Percentiles rank a stretch among this genome's conserved stretches.
phyloP scores from a whole-genome alignment of 306 rosid genomes.

The Prunus mongolica region DNA sequence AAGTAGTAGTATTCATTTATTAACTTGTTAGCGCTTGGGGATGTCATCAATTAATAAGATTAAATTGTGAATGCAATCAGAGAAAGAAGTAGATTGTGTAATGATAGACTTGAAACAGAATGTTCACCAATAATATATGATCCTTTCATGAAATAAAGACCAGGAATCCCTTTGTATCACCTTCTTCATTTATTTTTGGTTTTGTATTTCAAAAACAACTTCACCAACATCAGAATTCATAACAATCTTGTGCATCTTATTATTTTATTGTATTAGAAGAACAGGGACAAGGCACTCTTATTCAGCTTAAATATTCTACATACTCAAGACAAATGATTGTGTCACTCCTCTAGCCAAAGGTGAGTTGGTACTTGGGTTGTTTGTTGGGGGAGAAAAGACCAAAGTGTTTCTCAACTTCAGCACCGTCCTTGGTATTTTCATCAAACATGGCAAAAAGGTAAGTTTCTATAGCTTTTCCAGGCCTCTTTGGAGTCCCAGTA shows the following conservation, averaged over 20 bases:
- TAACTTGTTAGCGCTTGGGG: too few relatives aligned
- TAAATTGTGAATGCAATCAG: too few relatives aligned
- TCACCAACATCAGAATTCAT: neutral
- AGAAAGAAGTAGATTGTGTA: too few relatives aligned
- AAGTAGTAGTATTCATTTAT: too few relatives aligned
- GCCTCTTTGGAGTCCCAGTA: conserved; percentile 45
- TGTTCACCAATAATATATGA: too few relatives aligned
- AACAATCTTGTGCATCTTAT: neutral
- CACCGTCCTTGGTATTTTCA: conserved; percentile 23
- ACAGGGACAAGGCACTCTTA: neutral
- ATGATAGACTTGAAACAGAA: too few relatives aligned
- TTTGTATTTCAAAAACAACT: neutral
- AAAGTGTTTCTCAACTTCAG: conserved; percentile 23
- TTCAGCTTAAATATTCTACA: neutral
- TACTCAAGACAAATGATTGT: neutral
- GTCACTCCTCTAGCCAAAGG: conserved; percentile 3
- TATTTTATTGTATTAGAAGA: neutral
- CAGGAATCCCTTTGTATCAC: too few relatives aligned
- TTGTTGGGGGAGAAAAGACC: conserved; percentile 28
- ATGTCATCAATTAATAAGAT: too few relatives aligned
- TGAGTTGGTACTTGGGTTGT: conserved; percentile 21
- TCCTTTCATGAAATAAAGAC: too few relatives aligned
- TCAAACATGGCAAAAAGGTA: conserved; percentile 32
- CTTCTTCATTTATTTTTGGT: too few relatives aligned
- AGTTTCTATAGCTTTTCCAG: conserved; percentile 23